Conservation (phyloP, 352 stramenopile genomes). For the Pythium aristosporum region DNA sequence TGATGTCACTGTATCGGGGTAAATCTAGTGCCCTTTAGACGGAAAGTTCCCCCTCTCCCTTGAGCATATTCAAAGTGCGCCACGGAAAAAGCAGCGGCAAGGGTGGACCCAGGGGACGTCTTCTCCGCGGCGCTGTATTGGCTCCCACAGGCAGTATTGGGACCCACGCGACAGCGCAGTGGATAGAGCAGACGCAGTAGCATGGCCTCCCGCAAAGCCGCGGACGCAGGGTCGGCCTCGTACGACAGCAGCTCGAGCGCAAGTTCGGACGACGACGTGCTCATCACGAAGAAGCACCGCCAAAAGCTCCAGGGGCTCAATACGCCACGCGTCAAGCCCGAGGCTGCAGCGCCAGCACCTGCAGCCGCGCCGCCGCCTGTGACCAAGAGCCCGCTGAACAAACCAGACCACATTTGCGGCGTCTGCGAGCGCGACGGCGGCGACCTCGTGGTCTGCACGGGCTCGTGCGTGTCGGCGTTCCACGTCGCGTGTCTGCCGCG, state of each 20-base stretch:
- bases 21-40: neutral
- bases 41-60: neutral
- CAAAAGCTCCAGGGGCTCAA: conserved; percentile 39
- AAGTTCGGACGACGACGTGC: conserved; percentile 66
- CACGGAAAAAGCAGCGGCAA: neutral
- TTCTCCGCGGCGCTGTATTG: conserved; percentile 1
- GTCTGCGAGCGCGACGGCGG: conserved; percentile 59
- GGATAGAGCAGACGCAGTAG: neutral
- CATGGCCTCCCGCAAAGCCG: conserved; percentile 19
- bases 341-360: neutral
- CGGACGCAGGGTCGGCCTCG: conserved; percentile 11
- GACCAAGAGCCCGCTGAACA: neutral
- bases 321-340: neutral
- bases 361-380: neutral
- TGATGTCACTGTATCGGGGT: neutral
- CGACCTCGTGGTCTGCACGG: conserved; percentile 49
- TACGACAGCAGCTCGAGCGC: conserved; percentile 60
- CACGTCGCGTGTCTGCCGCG: conserved; percentile 48
- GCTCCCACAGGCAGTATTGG: neutral
- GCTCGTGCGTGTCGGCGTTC: conserved; percentile 75
- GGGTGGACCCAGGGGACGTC: neutral
- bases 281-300: conserved; percentile 68
- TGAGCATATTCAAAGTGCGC: neutral
- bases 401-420: conserved; percentile 68
- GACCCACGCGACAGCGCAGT: neutral